These are phyloP conservation scores for Oxalis stricta DNA, from an alignment of 441 rosid species.

Conservation along the genomic window DNA sequence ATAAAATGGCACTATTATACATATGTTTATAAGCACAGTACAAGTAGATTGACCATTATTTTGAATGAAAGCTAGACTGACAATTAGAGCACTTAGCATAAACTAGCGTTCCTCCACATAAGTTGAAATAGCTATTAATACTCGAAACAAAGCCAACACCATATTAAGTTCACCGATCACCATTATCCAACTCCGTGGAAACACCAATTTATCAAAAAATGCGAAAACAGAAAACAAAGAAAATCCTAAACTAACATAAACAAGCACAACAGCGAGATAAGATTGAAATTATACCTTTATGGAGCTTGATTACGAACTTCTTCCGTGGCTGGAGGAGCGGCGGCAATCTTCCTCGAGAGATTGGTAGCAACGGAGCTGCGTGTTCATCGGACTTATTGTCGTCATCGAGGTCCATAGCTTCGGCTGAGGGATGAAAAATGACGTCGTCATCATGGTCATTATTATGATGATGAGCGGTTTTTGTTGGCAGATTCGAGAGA, in stretches of 20 bases:
- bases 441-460: conserved; percentile 24
- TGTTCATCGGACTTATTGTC: conserved; percentile 38
- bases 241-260: not conserved
- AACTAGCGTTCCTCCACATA: no score
- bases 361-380: conserved; percentile 55
- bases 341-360: conserved; percentile 87
- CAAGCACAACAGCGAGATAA: not conserved
- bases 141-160: no score
- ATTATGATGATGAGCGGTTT: conserved; percentile 36
- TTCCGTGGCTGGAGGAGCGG: conserved; percentile 85
- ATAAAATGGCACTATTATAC: not conserved
- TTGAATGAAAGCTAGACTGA: no score
- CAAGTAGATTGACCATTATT: no score
- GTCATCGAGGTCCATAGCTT: conserved; percentile 60
- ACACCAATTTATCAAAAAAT: no score
- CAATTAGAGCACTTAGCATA: no score
- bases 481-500: conserved; percentile 33
- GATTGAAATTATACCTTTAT: conserved; percentile 36
- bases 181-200: no score
- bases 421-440: conserved; percentile 39
- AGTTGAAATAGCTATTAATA: no score
- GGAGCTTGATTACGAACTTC: conserved; percentile 80
- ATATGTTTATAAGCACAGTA: no score
- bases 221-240: not conserved
- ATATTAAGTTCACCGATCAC: no score